These are phyloP conservation scores for Leishmania martiniquensis DNA, from an alignment of 208 protist genomes.

Conservation along the genomic window DNA sequence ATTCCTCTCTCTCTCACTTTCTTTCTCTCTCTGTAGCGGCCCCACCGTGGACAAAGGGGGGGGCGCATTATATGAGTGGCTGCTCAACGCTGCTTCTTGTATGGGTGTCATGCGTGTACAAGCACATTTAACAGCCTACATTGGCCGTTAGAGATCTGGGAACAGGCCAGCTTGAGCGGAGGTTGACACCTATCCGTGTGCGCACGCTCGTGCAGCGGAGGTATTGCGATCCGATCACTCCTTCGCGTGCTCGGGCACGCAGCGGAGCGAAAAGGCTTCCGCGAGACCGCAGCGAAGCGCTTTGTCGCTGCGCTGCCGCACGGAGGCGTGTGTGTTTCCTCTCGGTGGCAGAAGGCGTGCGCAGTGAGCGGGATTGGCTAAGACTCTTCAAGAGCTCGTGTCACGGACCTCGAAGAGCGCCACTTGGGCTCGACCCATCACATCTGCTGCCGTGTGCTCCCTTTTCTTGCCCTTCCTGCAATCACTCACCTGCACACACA, in stretches of 20 bases:
- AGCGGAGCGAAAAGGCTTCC: neutral
- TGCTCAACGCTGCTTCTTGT: neutral
- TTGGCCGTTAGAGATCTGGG: neutral
- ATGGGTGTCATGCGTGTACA: neutral
- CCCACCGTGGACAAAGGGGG: neutral
- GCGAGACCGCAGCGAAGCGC: neutral
- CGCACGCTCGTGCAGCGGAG: conserved; percentile 5
- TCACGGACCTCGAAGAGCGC: too few species aligned
- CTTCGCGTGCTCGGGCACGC: neutral
- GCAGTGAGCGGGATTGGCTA: too few species aligned
- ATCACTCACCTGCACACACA: too few species aligned
- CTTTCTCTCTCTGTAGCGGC: neutral
- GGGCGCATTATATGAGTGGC: neutral
- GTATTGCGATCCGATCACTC: neutral
- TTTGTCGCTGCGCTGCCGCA: neutral
- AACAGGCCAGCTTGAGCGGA: neutral
- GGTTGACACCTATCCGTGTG: neutral
- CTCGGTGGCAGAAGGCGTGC: too few species aligned
- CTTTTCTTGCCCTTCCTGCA: too few species aligned
- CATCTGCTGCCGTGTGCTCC: neutral
- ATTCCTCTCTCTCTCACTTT: neutral
- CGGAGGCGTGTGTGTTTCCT: neutral
- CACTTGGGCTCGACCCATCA: too few species aligned
- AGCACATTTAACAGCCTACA: neutral
- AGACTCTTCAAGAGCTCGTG: too few species aligned